Evolutionary conservation across 768 basidiomycete species (phyloP).

Genomic region (Leccinum fibrillosum): DNA sequence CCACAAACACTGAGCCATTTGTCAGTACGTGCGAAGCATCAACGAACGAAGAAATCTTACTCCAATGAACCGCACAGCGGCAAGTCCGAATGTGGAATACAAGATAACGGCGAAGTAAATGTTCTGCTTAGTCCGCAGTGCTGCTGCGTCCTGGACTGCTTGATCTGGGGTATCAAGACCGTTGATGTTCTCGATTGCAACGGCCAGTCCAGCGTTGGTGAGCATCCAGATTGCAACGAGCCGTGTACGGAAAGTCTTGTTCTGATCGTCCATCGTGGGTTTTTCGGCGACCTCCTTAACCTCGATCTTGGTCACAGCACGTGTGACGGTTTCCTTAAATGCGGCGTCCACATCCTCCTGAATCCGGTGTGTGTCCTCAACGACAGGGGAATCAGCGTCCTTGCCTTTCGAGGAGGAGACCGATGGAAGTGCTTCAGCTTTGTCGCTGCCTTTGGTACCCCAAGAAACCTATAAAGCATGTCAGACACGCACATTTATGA

Average conservation of each 20-base stretch:
- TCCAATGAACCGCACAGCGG: conserved; percentile 70
- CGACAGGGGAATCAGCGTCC: conserved; percentile 70
- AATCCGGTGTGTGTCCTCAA: conserved; percentile 79
- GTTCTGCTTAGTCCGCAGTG: conserved; percentile 48
- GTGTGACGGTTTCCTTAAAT: conserved; percentile 89
- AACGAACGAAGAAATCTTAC: conserved; percentile 42
- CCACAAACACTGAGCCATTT: conserved; percentile 58
- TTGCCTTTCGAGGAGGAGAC: conserved; percentile 81
- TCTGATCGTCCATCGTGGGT: conserved; percentile 84
- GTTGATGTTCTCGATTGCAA: conserved; percentile 75
- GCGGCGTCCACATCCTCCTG: conserved; percentile 88
- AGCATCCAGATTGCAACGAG: conserved; percentile 83
- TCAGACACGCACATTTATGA: background rate
- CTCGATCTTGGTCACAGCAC: conserved; percentile 75
- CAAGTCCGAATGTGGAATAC: conserved; percentile 73
- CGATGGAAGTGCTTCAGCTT: conserved; percentile 87
- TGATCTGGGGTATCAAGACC: conserved; percentile 47
- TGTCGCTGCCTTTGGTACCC: conserved; percentile 96
- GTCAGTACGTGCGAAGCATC: conserved; percentile 1
- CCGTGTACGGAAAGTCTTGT: conserved; percentile 90
- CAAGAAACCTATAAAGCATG: conserved; percentile 62
- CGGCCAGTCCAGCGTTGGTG: conserved; percentile 62
- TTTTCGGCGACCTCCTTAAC: conserved; percentile 67
- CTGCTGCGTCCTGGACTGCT: conserved; percentile 37
- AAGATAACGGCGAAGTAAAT: conserved; percentile 76